Base-by-base conservation (phyloP, 2,329 filamentous ascomycete species). In the Sporothrix mexicana region DNA sequence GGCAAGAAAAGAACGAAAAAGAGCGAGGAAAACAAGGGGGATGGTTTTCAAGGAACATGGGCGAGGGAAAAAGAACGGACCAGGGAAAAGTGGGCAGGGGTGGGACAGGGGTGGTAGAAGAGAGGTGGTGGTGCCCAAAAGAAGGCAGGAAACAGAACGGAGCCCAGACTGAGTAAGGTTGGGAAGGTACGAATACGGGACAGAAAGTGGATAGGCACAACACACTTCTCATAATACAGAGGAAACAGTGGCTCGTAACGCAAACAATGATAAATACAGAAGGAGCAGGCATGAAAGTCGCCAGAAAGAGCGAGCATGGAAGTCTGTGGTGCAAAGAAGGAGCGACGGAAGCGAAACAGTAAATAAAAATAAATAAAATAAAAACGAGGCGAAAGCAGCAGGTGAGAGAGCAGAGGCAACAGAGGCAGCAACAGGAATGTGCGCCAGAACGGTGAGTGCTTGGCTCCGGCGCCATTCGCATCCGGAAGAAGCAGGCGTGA, bases 71-170 rank as follows among this genome's bases (percentile, higher is more conserved):
- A 71, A 66, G 59, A 51, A 64, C 70, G 59, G 70, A 47, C 47
- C 30, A 55, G 59, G 59, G 20, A 70, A 70, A 70, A 70, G 69
- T 70, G 69, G 69, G 55, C 20, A 61, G 55, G 69, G 69, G 23
- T 49, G 53, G 69, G 55, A 62, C 69, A 70, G 41, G 55, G 59
- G 61, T 47, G 61, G n/a, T 45, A 20, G 41, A 20, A 66, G 47
- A 47, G 61, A 47, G 59, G 59, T 43, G 57, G 57, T 62, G 30
- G 36, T 4, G 23, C 6, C 20, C 2, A n/a, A 30, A 64, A 30
- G 59, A 41, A 25, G 69, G 49, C 15, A 55, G 7, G 30, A 49
- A n/a, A 9, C 20, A 51, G 51, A 47, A 23, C 51, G 45, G 53
- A 45, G 51, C 30, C 59, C 20, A 20, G 51, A 36, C 49, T 68